Evolutionary conservation across 2,329 filamentous ascomycete species (phyloP).

Genomic region (Pseudogymnoascus sp.): DNA sequence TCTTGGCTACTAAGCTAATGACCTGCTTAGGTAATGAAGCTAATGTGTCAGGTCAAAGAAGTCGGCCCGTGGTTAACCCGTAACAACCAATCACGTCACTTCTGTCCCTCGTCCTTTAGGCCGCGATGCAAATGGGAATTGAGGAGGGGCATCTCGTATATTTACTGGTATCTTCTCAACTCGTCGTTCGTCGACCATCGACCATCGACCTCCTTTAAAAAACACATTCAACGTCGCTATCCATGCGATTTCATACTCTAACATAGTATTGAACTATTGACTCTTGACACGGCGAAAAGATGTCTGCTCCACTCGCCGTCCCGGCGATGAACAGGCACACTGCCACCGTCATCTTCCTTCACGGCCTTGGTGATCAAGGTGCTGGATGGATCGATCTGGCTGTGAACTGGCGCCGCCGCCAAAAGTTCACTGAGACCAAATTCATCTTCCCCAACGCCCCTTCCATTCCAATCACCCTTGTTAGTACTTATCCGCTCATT

Average conservation of each 20-base stretch:
- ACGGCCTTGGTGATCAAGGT: slow-evolving; percentile 81
- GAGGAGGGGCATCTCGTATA: neutral
- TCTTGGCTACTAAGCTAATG: neutral
- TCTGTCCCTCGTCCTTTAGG: neutral
- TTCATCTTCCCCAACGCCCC: slow-evolving; percentile 94
- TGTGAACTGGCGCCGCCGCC: slow-evolving; percentile 74
- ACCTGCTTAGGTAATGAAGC: neutral
- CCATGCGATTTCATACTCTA: neutral
- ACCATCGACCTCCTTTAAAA: neutral
- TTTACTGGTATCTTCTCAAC: neutral
- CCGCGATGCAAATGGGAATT: neutral
- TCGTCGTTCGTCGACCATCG: neutral
- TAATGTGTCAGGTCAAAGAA: neutral
- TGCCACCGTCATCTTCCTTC: slow-evolving; percentile 87
- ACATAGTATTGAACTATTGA: neutral
- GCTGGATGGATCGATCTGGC: slow-evolving; percentile 73
- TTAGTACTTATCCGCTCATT: slow-evolving; percentile 33
- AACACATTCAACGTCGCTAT: neutral
- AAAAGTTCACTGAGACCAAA: slow-evolving; percentile 78
- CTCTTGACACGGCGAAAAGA: slow-evolving; percentile 12
- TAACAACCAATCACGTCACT: neutral
- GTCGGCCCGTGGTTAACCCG: neutral
- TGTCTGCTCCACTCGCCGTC: slow-evolving; percentile 48
- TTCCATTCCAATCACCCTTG: slow-evolving; percentile 73
- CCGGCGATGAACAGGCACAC: slow-evolving; percentile 78